phyloP scores from a whole-genome alignment of 176 grass and related monocot genomes.

The Paspalum vaginatum region DNA sequence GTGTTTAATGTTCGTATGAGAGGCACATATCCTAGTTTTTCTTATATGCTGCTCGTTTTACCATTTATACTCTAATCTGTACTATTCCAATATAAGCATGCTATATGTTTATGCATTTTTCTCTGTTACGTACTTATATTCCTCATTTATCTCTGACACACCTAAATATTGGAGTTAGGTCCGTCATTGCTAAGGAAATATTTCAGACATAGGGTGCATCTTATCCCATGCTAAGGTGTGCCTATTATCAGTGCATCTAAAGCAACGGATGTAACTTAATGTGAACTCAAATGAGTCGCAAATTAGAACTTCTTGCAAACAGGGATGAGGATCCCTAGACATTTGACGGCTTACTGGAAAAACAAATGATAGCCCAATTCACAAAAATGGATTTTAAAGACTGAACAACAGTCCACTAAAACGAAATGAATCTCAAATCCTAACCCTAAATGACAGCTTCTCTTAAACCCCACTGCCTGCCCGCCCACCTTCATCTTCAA shows the following conservation, averaged over 20 bases:
- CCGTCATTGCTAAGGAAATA: too few species aligned
- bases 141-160: too few species aligned
- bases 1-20: too few species aligned
- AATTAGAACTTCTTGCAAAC: slow-evolving; percentile 2
- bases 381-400: background rate
- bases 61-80: too few species aligned
- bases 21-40: too few species aligned
- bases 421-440: background rate
- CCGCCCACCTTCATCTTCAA: background rate
- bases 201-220: too few species aligned
- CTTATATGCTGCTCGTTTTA: too few species aligned
- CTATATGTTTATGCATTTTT: too few species aligned
- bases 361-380: slow-evolving; percentile 4
- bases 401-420: background rate
- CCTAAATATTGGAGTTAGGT: too few species aligned
- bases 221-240: background rate
- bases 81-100: too few species aligned
- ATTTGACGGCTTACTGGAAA: background rate
- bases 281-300: slow-evolving; percentile 10
- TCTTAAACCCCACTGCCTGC: background rate
- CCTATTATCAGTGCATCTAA: slow-evolving; percentile 20
- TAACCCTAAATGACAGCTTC: slow-evolving; percentile 11
- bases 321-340: slow-evolving; percentile 3
- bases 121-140: too few species aligned
- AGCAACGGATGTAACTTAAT: slow-evolving; percentile 18